Evolutionary conservation across 148 eudicot species (phyloP).

Genomic region (Bassia scoparia): DNA sequence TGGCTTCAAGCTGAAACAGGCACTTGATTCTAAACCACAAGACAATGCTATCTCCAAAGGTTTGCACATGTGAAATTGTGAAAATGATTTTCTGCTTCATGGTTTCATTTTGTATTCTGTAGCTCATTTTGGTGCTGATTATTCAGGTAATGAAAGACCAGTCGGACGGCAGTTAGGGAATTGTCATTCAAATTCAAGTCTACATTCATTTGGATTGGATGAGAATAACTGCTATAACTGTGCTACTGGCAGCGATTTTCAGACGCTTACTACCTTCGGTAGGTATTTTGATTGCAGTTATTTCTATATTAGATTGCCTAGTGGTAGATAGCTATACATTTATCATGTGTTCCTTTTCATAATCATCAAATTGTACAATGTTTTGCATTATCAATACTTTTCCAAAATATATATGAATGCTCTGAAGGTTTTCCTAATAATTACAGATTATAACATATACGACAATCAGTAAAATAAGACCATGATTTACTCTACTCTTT

Average conservation of each 20-base stretch:
- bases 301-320: not conserved
- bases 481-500: not conserved
- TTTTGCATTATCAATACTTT: not conserved
- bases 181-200: conserved; percentile 53
- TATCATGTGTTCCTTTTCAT: not conserved
- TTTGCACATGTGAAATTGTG: conserved; percentile 19
- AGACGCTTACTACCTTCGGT: not conserved
- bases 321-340: conserved; percentile 9
- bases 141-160: conserved; percentile 52
- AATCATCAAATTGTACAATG: not conserved
- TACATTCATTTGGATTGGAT: conserved; percentile 54
- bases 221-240: conserved; percentile 59
- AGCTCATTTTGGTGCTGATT: conserved; percentile 8
- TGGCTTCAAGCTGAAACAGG: conserved; percentile 86
- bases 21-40: conserved; percentile 60
- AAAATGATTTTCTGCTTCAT: conserved; percentile 4
- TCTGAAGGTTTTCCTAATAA: not conserved
- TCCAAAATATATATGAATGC: not conserved
- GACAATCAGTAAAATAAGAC: not conserved
- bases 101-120: not conserved
- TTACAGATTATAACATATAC: not conserved
- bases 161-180: conserved; percentile 41
- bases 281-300: not conserved
- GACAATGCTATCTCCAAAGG: conserved; percentile 45
- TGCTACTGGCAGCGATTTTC: conserved; percentile 44